phyloP scores from a whole-genome alignment of 2,329 filamentous ascomycete species.

The Xylariaceae sp. region DNA sequence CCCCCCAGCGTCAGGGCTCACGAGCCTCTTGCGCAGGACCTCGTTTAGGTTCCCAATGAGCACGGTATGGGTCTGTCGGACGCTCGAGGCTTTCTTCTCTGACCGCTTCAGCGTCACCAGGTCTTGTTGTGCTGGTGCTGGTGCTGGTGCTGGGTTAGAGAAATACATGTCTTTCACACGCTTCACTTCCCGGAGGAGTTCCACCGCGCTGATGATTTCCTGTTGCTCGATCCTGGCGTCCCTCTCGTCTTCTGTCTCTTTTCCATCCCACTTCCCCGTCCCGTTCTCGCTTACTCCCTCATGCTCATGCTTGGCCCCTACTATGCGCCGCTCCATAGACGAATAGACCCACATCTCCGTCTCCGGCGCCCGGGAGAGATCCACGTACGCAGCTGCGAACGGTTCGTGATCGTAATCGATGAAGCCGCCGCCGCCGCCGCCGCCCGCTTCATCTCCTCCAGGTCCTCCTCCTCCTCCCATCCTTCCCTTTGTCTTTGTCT shows the following conservation, averaged over 20 bases:
- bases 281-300: background rate
- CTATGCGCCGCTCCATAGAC: slow-evolving; percentile 36
- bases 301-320: background rate
- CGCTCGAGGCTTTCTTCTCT: slow-evolving; percentile 5
- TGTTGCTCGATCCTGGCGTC: background rate
- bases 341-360: slow-evolving; percentile 62
- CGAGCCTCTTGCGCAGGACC: slow-evolving; percentile 28
- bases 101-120: too few relatives aligned
- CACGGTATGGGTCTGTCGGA: slow-evolving; percentile 26
- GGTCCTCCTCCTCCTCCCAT: too few relatives aligned
- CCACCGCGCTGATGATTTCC: slow-evolving; percentile 8
- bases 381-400: slow-evolving; percentile 56
- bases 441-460: too few relatives aligned
- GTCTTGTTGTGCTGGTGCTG: too few relatives aligned
- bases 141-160: too few relatives aligned
- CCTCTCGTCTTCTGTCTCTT: slow-evolving; percentile 4
- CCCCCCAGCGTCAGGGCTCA: slow-evolving; percentile 21
- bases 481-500: too few relatives aligned
- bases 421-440: too few relatives aligned
- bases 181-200: slow-evolving; percentile 20
- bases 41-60: slow-evolving; percentile 41
- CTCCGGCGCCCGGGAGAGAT: slow-evolving; percentile 54
- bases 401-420: too few relatives aligned
- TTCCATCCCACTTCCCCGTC: slow-evolving; percentile 17
- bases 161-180: slow-evolving; percentile 21